Conservation (phyloP, 2,329 filamentous ascomycete species). For the Domatiomyces globalis region DNA sequence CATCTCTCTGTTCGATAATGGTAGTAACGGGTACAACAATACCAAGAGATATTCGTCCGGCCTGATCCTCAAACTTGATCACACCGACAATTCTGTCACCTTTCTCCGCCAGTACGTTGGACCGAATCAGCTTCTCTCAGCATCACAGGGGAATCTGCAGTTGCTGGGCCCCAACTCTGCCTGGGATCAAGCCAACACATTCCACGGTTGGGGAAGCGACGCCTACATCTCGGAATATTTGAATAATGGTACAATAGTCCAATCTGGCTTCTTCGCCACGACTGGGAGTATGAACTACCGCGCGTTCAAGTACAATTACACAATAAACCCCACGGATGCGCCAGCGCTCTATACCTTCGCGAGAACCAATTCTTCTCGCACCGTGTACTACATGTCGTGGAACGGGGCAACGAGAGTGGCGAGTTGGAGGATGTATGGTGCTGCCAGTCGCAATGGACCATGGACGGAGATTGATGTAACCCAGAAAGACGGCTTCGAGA, state of each 20-base stretch:
- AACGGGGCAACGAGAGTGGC: constrained; percentile 36
- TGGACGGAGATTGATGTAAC: constrained; percentile 22
- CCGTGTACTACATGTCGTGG: constrained; percentile 29
- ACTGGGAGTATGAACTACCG: constrained; percentile 29
- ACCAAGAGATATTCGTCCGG: constrained; percentile 27
- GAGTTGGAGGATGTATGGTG: constrained; percentile 26
- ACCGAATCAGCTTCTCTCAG: constrained; percentile 3
- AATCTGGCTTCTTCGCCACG: constrained; percentile 25
- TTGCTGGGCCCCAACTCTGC: constrained; percentile 11
- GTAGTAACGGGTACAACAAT: constrained; percentile 27
- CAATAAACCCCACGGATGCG: constrained; percentile 6
- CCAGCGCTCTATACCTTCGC: constrained; percentile 11
- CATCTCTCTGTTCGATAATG: constrained; percentile 31
- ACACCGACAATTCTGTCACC: constrained; percentile 23
- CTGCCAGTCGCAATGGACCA: constrained; percentile 3
- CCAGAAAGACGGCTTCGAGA: constrained; percentile 27
- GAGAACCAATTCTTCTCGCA: constrained; percentile 7
- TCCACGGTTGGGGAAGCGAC: constrained; percentile 30
- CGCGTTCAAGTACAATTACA: constrained; percentile 24
- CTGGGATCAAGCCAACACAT: constrained; percentile 22
- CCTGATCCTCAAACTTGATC: constrained; percentile 27
- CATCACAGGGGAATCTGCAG: constrained; percentile 27
- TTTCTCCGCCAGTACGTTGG: constrained; percentile 22
- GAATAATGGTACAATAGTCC: constrained; percentile 23
- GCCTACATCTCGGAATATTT: constrained; percentile 27